Evolutionary conservation across 2,329 filamentous ascomycete genomes (phyloP), one percentile per base, ranked within the genome.

Genomic region (Exophiala aquamarina): DNA sequence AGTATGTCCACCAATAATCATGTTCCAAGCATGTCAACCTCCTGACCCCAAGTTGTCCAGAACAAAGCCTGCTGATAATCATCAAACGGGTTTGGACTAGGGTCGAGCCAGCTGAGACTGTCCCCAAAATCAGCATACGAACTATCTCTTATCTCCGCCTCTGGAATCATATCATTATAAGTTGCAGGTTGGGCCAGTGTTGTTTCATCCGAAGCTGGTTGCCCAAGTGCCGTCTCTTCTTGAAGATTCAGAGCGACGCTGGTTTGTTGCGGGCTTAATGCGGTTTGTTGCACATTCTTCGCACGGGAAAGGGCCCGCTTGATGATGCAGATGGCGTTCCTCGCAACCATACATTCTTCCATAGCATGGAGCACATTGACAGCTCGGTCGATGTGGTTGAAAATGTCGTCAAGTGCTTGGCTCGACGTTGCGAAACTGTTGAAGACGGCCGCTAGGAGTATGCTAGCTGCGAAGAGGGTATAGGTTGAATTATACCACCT

Each of bases 401-500:
- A 55, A 6, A 65, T 43, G 1, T 58, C 57, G 35, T 60, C 56
- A n/a, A 64, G 62, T 31, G 61, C 61, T 3, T 54, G 37, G 34
- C 61, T 59, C 49, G 60, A 63, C 19, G 60, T 64, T 54, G 66
- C 61, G 26, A 64, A 63, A 3, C 67, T 61, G 15, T 68, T 62
- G 19, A 71, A 60, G 1, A 67, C 67, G 3, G 63, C 64, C 18
- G 63, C 66, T 26, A 52, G 46, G 1, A 52, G 32, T 7, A 47
- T 41, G 38, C 46, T 52, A 33, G 46, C 50, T 1, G 67, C 69
- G 42, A 69, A 69, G 55, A 69, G 66, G 3, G 70, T 61, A 36
- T 70, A 72, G 0, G 68, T 70, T 33, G 66, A 64, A 48, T 72
- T 71, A 43, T 72, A 71, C 64, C 67, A 70, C 49, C 49, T 51